Conservation (phyloP, 805 yeast genomes). For the Candida gorgasii region DNA sequence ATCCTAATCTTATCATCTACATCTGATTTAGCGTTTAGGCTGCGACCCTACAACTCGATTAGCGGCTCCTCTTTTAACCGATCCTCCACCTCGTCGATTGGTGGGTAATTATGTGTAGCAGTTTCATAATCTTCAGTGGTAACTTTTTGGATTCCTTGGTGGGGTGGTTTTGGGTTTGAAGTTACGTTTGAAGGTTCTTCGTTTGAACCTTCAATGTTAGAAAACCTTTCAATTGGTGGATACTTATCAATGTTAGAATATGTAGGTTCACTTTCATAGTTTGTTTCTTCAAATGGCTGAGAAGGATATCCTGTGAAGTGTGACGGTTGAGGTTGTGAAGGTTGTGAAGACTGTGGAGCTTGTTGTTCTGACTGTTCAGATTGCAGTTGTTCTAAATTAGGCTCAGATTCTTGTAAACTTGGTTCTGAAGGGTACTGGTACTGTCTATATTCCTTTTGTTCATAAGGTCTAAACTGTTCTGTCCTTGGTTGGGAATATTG, state of each 20-base stretch:
- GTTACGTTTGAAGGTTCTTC: neutral
- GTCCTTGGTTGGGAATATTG: neutral
- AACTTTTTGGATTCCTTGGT: conserved; percentile 11
- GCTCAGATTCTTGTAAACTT: conserved; percentile 1
- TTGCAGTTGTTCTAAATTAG: neutral
- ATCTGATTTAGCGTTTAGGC: too few relatives aligned
- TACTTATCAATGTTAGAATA: conserved; percentile 12
- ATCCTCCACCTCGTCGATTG: conserved; percentile 15
- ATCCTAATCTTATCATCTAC: too few relatives aligned
- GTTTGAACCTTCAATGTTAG: neutral
- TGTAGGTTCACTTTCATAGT: neutral
- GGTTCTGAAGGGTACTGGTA: conserved; percentile 6
- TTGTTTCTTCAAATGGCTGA: conserved; percentile 4
- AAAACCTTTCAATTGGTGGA: conserved; percentile 12
- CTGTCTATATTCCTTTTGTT: neutral
- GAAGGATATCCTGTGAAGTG: conserved; percentile 5
- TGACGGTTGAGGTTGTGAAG: neutral
- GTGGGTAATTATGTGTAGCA: conserved; percentile 17
- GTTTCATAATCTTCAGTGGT: conserved; percentile 9
- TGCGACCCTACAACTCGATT: conserved; percentile 39
- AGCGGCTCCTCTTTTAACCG: conserved; percentile 31
- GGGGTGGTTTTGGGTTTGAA: conserved; percentile 2
- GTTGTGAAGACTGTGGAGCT: too few relatives aligned
- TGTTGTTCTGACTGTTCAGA: neutral
- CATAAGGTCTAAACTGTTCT: too few relatives aligned